Evolutionary conservation across 140 eudicot species (phyloP).

Genomic region (Oenanthe javanica): DNA sequence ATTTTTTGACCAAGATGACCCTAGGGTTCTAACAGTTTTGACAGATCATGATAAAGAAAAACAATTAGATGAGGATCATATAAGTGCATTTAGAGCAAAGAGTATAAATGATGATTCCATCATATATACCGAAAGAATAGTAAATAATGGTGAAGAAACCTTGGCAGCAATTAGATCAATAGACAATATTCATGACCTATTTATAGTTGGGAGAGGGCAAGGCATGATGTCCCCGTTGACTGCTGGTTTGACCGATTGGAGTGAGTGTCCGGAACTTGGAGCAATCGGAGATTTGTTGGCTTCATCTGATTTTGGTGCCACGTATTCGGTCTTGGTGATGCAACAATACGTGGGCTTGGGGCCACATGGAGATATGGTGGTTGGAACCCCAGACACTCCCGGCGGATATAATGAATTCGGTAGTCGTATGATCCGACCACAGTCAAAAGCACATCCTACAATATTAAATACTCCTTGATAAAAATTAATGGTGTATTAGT

Average conservation of each 20-base stretch:
- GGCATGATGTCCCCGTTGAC: not conserved
- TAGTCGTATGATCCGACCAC: not conserved
- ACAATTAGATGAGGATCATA: slow-evolving; percentile 4
- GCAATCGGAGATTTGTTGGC: slow-evolving; percentile 9
- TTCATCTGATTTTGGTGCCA: not conserved
- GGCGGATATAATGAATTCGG: not conserved
- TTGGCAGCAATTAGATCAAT: slow-evolving; percentile 1
- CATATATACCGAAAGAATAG: not conserved
- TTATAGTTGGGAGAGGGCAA: slow-evolving; percentile 7
- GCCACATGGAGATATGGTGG: not conserved
- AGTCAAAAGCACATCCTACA: not conserved
- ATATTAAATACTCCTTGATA: not conserved
- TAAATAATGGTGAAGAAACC: not conserved
- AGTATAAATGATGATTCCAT: not conserved
- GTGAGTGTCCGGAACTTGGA: slow-evolving; percentile 7
- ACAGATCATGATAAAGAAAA: not conserved
- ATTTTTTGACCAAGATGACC: slow-evolving; percentile 5
- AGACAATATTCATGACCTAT: not conserved
- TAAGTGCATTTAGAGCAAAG: not conserved
- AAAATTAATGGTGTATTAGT: not conserved
- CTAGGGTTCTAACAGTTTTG: slow-evolving; percentile 1
- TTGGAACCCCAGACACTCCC: not conserved
- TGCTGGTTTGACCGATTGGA: slow-evolving; percentile 1
- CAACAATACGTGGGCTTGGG: not conserved
- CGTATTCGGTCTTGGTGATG: not conserved